Base-by-base conservation (phyloP, 2,329 filamentous ascomycete genomes). In the Stachybotrys echinatus region DNA sequence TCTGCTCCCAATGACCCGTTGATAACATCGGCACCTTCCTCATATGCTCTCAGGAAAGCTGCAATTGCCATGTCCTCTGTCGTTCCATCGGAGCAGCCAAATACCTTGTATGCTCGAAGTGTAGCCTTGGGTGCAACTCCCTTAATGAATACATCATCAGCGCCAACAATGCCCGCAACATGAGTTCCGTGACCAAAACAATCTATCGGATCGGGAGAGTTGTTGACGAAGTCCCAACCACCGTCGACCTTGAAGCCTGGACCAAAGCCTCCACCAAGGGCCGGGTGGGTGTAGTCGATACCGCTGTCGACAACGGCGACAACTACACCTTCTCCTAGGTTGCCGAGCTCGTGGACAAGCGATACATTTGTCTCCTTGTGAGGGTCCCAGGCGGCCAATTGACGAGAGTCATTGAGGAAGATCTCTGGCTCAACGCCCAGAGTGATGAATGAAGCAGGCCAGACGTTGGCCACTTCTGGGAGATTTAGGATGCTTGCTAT, bases 121-220 rank as follows among this genome's bases (percentile, higher is more conserved):
- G 31, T 27, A 12, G 47, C 50, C 23, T 52, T 49, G 22, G 50
- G 47, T 12, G 50, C 50, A 6, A 52, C 50, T 14, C 50, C 50
- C 3, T 38, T 38, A 34, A 49, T 20, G 21, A 46, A 19, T 4
- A 19, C 38, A 18, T 49, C 42, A 6, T 42, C 47, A 23, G 34
- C 42, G 12, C 34, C 50, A 23, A 38, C 31, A 34, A 52, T 52
- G 17, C 49, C 49, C 23, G 49, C 49, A 21, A 51, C 49, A 18
- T 51, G 49, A 12, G 49, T 51, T 19, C 49, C 49, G 23, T 51
- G 49, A 12, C 46, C 68, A 1, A 44, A 4, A 31, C 49, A 51
- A 37, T 51, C 49, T 46, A 51, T 51, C 6, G 49, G 49, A 17
- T 52, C 50, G 6, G n/a, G n/a, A 21, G 14, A 19, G 6, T 18